phyloP scores from a whole-genome alignment of 2,329 filamentous ascomycete species.

The Zopfia rhizophila region DNA sequence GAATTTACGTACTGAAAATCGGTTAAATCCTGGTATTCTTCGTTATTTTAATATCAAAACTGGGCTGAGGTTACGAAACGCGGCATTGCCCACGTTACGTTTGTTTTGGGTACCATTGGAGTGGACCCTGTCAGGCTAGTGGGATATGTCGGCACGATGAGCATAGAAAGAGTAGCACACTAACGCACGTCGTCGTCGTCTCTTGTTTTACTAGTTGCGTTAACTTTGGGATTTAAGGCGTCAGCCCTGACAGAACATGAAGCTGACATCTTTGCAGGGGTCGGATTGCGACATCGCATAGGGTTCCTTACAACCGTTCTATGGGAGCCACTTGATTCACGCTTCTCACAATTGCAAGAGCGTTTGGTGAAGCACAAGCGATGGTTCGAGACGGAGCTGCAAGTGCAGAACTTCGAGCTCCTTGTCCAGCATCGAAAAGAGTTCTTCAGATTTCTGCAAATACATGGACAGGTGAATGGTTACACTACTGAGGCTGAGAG shows the following conservation, averaged over 20 bases:
- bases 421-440: conserved; percentile 30
- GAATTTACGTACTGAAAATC: conserved; percentile 22
- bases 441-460: conserved; percentile 32
- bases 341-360: conserved; percentile 36
- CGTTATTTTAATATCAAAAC: conserved; percentile 16
- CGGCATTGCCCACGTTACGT: neutral
- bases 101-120: neutral
- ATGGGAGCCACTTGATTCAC: conserved; percentile 44
- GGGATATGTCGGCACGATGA: too few species aligned
- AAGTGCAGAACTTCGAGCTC: conserved; percentile 27
- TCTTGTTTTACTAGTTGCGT: too few species aligned
- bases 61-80: conserved; percentile 4
- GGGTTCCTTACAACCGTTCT: conserved; percentile 20
- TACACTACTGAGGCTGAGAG: conserved; percentile 30
- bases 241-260: conserved; percentile 15
- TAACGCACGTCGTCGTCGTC: too few species aligned
- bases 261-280: conserved; percentile 36
- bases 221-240: conserved; percentile 11
- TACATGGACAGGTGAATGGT: conserved; percentile 14
- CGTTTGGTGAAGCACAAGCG: conserved; percentile 32
- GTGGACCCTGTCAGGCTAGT: conserved; percentile 10
- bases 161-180: too few species aligned
- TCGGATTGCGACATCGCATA: conserved; percentile 27
- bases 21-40: conserved; percentile 3
- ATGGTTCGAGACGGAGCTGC: conserved; percentile 37